Evolutionary conservation across 192 early-diverging fungal species (phyloP).

Genomic region (Haplosporangium gracile): DNA sequence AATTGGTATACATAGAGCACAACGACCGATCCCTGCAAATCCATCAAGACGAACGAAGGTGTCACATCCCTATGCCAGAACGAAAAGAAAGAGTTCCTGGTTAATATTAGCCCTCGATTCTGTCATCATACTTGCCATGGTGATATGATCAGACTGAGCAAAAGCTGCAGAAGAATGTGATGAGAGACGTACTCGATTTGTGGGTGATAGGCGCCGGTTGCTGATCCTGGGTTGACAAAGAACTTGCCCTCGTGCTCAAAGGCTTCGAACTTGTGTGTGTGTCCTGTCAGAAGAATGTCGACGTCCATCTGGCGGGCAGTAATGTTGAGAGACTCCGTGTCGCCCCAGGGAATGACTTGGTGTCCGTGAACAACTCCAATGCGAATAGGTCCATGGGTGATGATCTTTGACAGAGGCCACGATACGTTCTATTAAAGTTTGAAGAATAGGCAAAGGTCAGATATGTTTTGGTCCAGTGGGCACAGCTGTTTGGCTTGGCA

Average conservation of each 20-base stretch:
- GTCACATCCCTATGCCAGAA: constrained; percentile 66
- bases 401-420: constrained; percentile 75
- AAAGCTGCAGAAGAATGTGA: not conserved
- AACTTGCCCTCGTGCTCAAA: constrained; percentile 93
- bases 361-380: constrained; percentile 92
- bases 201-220: constrained; percentile 86
- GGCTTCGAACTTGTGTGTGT: constrained; percentile 92
- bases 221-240: constrained; percentile 96
- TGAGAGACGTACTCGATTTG: constrained; percentile 49
- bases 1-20: constrained; percentile 95
- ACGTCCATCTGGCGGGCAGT: constrained; percentile 92
- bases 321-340: constrained; percentile 77
- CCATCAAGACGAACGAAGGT: constrained; percentile 97
- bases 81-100: not conserved
- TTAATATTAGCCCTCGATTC: constrained; percentile 26
- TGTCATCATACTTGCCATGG: not conserved
- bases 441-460: not conserved
- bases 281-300: constrained; percentile 90
- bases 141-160: constrained; percentile 14
- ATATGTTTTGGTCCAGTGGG: too few relatives aligned
- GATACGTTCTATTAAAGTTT: constrained; percentile 52
- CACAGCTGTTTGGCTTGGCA: not conserved
- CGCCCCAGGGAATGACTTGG: constrained; percentile 85
- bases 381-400: constrained; percentile 72
- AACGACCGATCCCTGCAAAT: constrained; percentile 81